Base-by-base conservation (phyloP, 129 eudicot species). In the Tanacetum coccineum region DNA sequence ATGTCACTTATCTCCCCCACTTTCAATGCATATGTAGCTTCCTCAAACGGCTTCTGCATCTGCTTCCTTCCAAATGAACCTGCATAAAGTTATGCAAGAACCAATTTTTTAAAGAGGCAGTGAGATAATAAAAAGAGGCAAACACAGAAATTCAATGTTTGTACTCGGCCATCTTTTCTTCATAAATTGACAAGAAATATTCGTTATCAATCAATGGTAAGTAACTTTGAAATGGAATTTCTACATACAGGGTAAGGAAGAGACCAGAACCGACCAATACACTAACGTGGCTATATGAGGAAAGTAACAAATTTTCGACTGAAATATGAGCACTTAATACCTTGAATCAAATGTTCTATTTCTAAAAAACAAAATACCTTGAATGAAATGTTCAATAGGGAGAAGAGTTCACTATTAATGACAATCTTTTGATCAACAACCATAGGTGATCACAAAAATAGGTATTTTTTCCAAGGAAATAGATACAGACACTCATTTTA, bases 21-120 rank as follows among this genome's bases (percentile, higher is more conserved):
- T 72, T 85, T 85, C 60, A 91, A 76, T 18, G 85, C 88, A 70
- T 76, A 91, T n/a, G 97, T 78, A 13, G 94, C 97, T 26, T 87
- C 90, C 69, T 91, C 97, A 76, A 91, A 91, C 11, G 97, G 96
- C 72, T 87, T 87, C 83, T 91, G 97, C 97, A 91, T 87, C 79
- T 91, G 88, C 56, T 94, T 94, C 83, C 73, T 80, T 44, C 91
- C 96, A 80, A 87, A 91, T 26, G 96, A 74, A 72, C 97, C 97
- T 87, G 90, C 81, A 61, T 60, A 62, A 70, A 45, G 47, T 47
- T 46, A 17, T 46, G 71, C 66, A 48, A 39, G 26, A 71, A 62
- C 46, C 32, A 7, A 51, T 54, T 45, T 46, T 44, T 58, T 59
- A 49, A n/a, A 28, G 4, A 32, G 19, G 30, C 40, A 40, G 15